Evolutionary conservation across 495 filamentous ascomycete species (phyloP), one percentile per base, ranked within the genome.

Genomic region (Aspergillus sparsus): DNA sequence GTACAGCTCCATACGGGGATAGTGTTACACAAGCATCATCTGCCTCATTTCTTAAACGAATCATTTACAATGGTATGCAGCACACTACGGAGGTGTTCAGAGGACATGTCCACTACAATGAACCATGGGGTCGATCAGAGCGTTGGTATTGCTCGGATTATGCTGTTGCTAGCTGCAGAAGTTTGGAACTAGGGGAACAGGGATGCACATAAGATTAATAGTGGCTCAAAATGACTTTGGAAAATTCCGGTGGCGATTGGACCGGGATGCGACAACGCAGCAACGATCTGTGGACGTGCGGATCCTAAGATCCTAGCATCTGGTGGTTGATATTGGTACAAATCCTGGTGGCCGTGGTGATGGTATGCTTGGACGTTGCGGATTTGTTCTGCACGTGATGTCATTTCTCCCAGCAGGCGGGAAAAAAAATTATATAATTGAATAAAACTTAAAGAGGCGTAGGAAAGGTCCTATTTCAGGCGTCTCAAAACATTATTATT

Each of bases 221-320:
- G 55, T 47, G 52, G 62, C 57, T 53, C 51, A 34, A 58, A 18
- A 44, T 41, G 47, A 34, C 35, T 53, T 62, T 37, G 47, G 46
- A 56, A 42, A 18, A 45, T 49, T 60, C 45, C 33, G 44, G 53
- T 55, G 57, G 44, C 62, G 62, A 68, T 68, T 68, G 65, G 65
- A 56, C 62, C 60, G 62, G 53, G 54, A 53, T 34, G 53, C 57
- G 62, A 68, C 66, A 68, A 65, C 66, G 55, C 60, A 68, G 62
- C 66, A 61, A 58, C 27, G 61, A 67, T 63, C 64, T 63, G 58
- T 66, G 13, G 45, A 32, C n/a, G 27, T 63, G 65, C 65, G 65
- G 65, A 67, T 62, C 65, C 55, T 53, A 34, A 62, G 65, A 67
- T 67, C 61, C 58, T 46, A 51, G 61, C 58, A 37, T 51, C 53